Evolutionary conservation across 2,329 filamentous ascomycete genomes (phyloP).

Genomic region (Remersonia thermophila): DNA sequence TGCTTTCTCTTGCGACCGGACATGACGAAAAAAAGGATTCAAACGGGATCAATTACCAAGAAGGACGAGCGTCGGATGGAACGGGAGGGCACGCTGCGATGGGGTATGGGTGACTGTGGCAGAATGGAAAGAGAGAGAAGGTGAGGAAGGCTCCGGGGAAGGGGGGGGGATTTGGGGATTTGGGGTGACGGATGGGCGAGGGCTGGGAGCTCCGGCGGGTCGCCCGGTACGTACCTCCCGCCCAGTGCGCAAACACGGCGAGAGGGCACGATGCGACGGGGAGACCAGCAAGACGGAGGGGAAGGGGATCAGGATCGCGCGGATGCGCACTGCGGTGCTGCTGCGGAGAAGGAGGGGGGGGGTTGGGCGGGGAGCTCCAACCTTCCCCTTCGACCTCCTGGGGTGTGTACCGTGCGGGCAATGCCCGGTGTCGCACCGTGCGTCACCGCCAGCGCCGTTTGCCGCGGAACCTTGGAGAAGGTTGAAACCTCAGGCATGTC

Average conservation of each 20-base stretch:
- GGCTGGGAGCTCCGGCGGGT: constrained; percentile 17
- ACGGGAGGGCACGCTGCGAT: constrained; percentile 10
- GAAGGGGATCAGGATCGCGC: no score
- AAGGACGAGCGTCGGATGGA: constrained; percentile 2
- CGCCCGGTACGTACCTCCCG: constrained; percentile 19
- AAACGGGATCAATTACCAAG: constrained; percentile 19
- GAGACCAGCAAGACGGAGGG: constrained; percentile 5
- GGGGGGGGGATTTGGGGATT: constrained; percentile 14
- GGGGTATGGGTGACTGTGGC: constrained; percentile 9
- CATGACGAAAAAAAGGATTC: constrained; percentile 23
- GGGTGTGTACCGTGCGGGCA: no score
- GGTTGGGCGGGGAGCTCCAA: constrained; percentile 10
- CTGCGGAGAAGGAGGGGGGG: constrained; percentile 8
- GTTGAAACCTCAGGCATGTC: constrained; percentile 9
- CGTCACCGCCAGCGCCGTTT: neutral
- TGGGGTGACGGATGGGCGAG: constrained; percentile 18
- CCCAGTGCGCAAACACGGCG: neutral
- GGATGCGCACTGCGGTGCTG: constrained; percentile 7
- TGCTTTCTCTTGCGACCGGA: constrained; percentile 43
- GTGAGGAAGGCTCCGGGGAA: constrained; percentile 16
- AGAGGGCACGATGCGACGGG: neutral
- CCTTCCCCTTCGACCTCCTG: constrained; percentile 9
- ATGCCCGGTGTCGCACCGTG: no score
- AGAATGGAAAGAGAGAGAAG: constrained; percentile 16
- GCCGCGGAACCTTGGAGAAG: constrained; percentile 7